phyloP scores from a whole-genome alignment of 2,329 filamentous ascomycete genomes.

The Didymella pomorum region DNA sequence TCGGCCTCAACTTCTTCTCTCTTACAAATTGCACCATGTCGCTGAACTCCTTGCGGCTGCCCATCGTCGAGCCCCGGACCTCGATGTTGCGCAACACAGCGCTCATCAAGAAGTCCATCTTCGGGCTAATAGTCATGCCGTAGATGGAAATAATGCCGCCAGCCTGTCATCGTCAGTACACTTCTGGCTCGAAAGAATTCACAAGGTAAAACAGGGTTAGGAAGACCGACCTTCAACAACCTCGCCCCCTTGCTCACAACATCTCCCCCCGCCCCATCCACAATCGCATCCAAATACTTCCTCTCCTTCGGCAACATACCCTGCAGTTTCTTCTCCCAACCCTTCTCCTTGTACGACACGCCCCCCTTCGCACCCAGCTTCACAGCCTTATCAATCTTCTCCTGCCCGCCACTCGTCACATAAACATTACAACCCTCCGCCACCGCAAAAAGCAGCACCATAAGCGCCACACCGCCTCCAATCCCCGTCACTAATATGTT shows the following conservation, averaged over 20 bases:
- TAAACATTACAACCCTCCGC: slow-evolving; percentile 78
- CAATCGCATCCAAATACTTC: slow-evolving; percentile 78
- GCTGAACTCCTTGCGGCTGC: slow-evolving; percentile 85
- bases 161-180: slow-evolving; percentile 48
- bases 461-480: slow-evolving; percentile 88
- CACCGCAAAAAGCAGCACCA: slow-evolving; percentile 80
- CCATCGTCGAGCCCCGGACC: slow-evolving; percentile 87
- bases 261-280: slow-evolving; percentile 91
- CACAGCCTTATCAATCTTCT: slow-evolving; percentile 77
- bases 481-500: slow-evolving; percentile 91
- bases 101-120: slow-evolving; percentile 85
- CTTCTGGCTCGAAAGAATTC: too few relatives aligned
- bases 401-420: slow-evolving; percentile 77
- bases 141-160: slow-evolving; percentile 88
- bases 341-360: slow-evolving; percentile 79
- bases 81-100: slow-evolving; percentile 90
- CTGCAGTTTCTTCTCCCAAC: slow-evolving; percentile 80
- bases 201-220: too few relatives aligned
- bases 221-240: slow-evolving; percentile 67
- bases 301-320: slow-evolving; percentile 69
- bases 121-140: slow-evolving; percentile 87
- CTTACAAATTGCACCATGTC: slow-evolving; percentile 88
- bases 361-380: slow-evolving; percentile 80
- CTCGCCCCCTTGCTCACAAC: slow-evolving; percentile 73
- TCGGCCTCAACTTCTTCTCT: slow-evolving; percentile 74